Percentiles rank a stretch among this genome's conserved stretches.
These are phyloP conservation scores for Pulveroboletus sp. DNA, from an alignment of 768 basidiomycete species.

Conservation along the genomic window DNA sequence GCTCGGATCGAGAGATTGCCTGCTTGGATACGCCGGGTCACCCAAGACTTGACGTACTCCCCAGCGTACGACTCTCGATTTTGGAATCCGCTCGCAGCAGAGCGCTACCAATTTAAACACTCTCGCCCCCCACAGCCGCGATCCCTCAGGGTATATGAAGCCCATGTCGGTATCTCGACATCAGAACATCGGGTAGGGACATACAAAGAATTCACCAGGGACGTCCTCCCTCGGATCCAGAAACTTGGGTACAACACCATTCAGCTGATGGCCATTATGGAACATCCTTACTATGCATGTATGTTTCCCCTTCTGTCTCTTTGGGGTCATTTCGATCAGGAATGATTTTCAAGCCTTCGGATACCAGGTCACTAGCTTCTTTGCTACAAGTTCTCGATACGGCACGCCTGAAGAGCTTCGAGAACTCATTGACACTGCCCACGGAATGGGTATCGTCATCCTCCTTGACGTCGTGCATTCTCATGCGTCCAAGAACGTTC, in stretches of 20 bases:
- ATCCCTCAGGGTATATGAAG: slow-evolving; percentile 86
- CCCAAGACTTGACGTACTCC: slow-evolving; percentile 86
- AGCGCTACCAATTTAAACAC: slow-evolving; percentile 81
- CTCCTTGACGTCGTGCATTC: slow-evolving; percentile 97
- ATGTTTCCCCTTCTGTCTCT: slow-evolving; percentile 25
- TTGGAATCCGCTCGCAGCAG: slow-evolving; percentile 84
- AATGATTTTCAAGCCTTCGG: slow-evolving; percentile 69
- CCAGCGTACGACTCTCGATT: slow-evolving; percentile 96
- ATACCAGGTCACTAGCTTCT: slow-evolving; percentile 97
- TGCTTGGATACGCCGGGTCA: slow-evolving; percentile 92
- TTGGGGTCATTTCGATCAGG: background rate
- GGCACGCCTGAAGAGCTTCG: slow-evolving; percentile 94
- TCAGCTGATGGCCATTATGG: slow-evolving; percentile 98
- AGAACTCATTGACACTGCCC: slow-evolving; percentile 92
- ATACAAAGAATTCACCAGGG: slow-evolving; percentile 90
- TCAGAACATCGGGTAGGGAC: slow-evolving; percentile 83
- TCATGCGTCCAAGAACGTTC: slow-evolving; percentile 95
- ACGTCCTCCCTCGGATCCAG: slow-evolving; percentile 83
- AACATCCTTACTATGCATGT: slow-evolving; percentile 98
- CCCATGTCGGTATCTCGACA: slow-evolving; percentile 96
- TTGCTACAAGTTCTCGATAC: slow-evolving; percentile 94
- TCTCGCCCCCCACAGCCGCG: slow-evolving; percentile 59
- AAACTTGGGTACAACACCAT: slow-evolving; percentile 94
- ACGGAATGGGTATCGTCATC: slow-evolving; percentile 87
- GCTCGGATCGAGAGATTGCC: slow-evolving; percentile 88